phyloP scores from a whole-genome alignment of 805 yeast species.

The Lipomyces lipofer region DNA sequence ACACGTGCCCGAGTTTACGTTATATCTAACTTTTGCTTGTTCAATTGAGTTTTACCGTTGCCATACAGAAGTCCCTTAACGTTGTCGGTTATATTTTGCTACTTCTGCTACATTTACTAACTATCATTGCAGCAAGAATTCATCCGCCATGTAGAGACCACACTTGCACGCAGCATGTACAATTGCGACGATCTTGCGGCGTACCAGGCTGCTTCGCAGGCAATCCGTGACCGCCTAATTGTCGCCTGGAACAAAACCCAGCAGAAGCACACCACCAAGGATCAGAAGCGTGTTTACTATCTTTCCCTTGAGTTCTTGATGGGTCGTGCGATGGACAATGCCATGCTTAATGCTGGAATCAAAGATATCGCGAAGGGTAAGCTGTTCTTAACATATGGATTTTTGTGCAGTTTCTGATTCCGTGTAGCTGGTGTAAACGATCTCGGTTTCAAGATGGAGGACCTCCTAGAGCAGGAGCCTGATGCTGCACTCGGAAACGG shows the following conservation, averaged over 20 bases:
- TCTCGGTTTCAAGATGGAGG: conserved; percentile 86
- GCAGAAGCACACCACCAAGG: conserved; percentile 79
- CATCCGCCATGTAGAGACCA: conserved; percentile 84
- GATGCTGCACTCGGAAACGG: conserved; percentile 97
- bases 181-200: conserved; percentile 93
- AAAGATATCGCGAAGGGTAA: conserved; percentile 54
- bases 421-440: conserved; percentile 54
- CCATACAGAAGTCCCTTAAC: no score
- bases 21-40: no score
- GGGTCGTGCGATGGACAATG: conserved; percentile 96
- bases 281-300: conserved; percentile 83
- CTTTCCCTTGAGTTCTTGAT: conserved; percentile 82
- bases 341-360: conserved; percentile 74
- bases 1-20: no score
- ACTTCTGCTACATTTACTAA: no score
- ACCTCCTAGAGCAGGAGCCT: conserved; percentile 79
- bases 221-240: conserved; percentile 76
- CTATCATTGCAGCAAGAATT: conserved; percentile 54
- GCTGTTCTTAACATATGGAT: neutral
- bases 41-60: no score
- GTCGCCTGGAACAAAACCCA: conserved; percentile 93
- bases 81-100: no score
- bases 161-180: conserved; percentile 86
- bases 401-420: neutral
- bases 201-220: conserved; percentile 80